Evolutionary conservation across 129 eudicot genomes (phyloP).

Genomic region (Helichrysum umbraculigerum): DNA sequence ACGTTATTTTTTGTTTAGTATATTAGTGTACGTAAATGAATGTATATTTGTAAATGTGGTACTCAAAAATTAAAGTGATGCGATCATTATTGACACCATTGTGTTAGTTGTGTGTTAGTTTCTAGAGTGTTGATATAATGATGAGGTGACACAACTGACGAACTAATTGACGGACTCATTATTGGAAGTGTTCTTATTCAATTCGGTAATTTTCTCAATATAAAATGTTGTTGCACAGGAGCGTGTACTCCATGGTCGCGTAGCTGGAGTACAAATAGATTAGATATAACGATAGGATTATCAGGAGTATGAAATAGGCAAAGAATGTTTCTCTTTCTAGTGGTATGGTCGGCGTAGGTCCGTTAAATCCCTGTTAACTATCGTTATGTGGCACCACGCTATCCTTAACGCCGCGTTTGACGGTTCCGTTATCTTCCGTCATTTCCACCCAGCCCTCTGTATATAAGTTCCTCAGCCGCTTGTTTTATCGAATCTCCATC

Average conservation of each 20-base stretch:
- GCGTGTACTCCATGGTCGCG: slow-evolving; percentile 12
- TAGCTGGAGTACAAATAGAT: neutral
- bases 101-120: too few species aligned
- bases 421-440: slow-evolving; percentile 33
- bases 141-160: too few species aligned
- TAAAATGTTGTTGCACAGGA: neutral
- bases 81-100: too few species aligned
- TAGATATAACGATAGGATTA: neutral
- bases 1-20: too few species aligned
- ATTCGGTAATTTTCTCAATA: too few species aligned
- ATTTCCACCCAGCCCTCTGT: slow-evolving; percentile 3
- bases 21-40: too few species aligned
- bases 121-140: too few species aligned
- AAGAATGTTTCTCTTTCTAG: slow-evolving; percentile 16
- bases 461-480: slow-evolving; percentile 31
- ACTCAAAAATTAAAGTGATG: too few species aligned
- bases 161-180: too few species aligned
- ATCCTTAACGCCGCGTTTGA: slow-evolving; percentile 15
- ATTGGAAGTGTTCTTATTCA: too few species aligned
- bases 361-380: slow-evolving; percentile 25
- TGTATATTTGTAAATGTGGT: too few species aligned
- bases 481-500: slow-evolving; percentile 21
- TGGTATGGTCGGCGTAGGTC: slow-evolving; percentile 32
- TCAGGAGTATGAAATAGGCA: slow-evolving; percentile 37
- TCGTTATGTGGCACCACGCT: neutral